Evolutionary conservation across 2,329 filamentous ascomycete genomes (phyloP), one percentile per base, ranked within the genome.

Genomic region (Phyllosticta citrichinensis): DNA sequence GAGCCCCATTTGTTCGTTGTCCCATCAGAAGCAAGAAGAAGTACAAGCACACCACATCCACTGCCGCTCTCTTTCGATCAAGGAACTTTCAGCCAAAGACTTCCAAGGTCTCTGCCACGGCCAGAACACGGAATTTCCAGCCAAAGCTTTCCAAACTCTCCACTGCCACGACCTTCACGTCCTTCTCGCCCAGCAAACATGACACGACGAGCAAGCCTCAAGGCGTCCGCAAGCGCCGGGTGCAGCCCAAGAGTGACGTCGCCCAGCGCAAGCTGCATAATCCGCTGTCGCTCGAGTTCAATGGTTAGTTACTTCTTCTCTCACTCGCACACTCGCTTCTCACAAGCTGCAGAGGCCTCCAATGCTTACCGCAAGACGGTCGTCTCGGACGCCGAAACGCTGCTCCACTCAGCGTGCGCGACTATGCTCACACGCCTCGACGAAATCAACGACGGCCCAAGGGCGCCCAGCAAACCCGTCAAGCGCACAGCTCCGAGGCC

Each of bases 261-360:
- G 58, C 53, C 40, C 1, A 60, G 33, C 20, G 64, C 59, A 57
- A 64, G 8, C 61, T 62, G 6, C 55, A 62, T 51, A 69, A 73
- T 58, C 66, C 69, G 2, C 64, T 74, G 8, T 67, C 65, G 30
- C 35, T 65, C 10, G 63, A 60, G 1, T 74, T 73, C 64, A 69
- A 67, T 62, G 67, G 72, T 70, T 62, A 5, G 54, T 30, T 20
- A 25, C 57, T 17, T n/a, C 12, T 50, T 5, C 20, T 12, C 11
- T 4, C 22, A 20, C 3, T 47, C 19, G 6, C n/a, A 19, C 5
- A 27, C n/a, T 33, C 33, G 4, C 17, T 50, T n/a, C 40, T 52
- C 19, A 52, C 55, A 27, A 14, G 20, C n/a, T 40, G 24, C 54
- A 73, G 72, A 72, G 8, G 63, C 66, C 10, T 68, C 68, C 52